Base-by-base conservation (phyloP, 1,284 basidiomycete species). In the Apiotrichum porosum region DNA sequence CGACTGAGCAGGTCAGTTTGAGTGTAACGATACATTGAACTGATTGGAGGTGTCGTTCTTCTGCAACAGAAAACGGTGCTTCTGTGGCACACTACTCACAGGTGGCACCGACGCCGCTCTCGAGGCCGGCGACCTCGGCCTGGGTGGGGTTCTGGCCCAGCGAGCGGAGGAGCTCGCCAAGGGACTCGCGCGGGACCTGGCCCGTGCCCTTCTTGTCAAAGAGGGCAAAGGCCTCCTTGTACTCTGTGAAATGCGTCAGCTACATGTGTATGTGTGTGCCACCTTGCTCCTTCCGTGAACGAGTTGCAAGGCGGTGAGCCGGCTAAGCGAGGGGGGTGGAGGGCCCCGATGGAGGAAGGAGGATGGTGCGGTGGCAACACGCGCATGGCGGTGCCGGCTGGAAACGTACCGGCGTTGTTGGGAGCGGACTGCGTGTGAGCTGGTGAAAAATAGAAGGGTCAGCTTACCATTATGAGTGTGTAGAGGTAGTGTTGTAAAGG, bases 71-170 rank as follows among this genome's bases (percentile, higher is more conserved):
- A n/a, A n/a, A n/a, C n/a, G n/a, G n/a, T n/a, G n/a, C n/a, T n/a
- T n/a, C n/a, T n/a, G n/a, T n/a, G n/a, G n/a, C n/a, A n/a, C n/a
- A n/a, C n/a, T n/a, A 67, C 66, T 52, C 51, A 71, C 69, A 74
- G 19, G 67, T 64, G 10, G 57, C 51, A 4, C 68, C 69, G 9
- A 90, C 84, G 34, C 74, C 69, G 15, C 78, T 75, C 37, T 88
- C 82, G 54, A 97, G 83, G 26, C 91, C 86, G 9, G 82, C 81
- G 1, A 98, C 92, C 74, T 98, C 92, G 22, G 89, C 86, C 73
- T 98, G 94, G 0, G 95, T 98, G 6, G 94, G 94, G 73, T 98
- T 98, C 78, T 98, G 94, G 1, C 95, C 95, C 1, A 98, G 77
- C 0, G 92, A 91, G 42, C 95, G 84, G 17, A 98, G 77, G 8